A percentile compares a stretch with the other conserved stretches of the same genome.
Evolutionary conservation across 805 yeast species (phyloP).

Genomic region (Kazachstania viticola): DNA sequence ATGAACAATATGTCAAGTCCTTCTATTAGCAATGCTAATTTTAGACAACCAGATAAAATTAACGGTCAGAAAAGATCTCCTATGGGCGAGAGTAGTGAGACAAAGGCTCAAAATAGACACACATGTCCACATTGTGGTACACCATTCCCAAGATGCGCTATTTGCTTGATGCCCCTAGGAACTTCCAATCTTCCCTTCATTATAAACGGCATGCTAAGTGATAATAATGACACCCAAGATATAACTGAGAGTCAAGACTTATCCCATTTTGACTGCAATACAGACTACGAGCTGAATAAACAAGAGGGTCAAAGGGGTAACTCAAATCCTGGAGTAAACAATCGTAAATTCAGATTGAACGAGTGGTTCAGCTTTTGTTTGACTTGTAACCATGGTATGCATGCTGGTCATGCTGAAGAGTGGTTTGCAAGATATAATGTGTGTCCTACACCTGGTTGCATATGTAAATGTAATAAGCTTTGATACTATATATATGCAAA

Average conservation of each 20-base stretch:
- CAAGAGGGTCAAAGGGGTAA: background rate
- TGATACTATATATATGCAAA: no score
- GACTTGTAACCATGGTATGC: slow-evolving; percentile 87
- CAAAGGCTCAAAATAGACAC: slow-evolving; percentile 14
- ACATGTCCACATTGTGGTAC: slow-evolving; percentile 80
- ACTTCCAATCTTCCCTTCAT: slow-evolving; percentile 27
- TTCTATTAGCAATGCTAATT: background rate
- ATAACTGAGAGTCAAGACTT: background rate
- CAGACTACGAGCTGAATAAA: slow-evolving; percentile 2
- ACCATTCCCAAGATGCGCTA: slow-evolving; percentile 81
- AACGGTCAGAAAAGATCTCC: background rate
- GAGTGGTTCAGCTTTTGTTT: slow-evolving; percentile 90
- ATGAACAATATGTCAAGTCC: slow-evolving; percentile 1
- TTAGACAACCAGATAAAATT: background rate
- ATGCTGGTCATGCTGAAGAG: slow-evolving; percentile 89
- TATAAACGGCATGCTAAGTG: slow-evolving; percentile 16
- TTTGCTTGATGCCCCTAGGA: slow-evolving; percentile 74
- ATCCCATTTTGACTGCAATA: slow-evolving; percentile 3
- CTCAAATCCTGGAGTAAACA: background rate
- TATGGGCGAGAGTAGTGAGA: background rate
- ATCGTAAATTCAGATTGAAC: slow-evolving; percentile 31
- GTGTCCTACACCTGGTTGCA: slow-evolving; percentile 92
- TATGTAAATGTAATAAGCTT: slow-evolving; percentile 66
- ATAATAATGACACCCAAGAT: background rate
- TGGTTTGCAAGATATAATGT: slow-evolving; percentile 84